Percentiles rank a stretch among this genome's conserved stretches.
Evolutionary conservation across 2,329 filamentous ascomycete genomes (phyloP).

Genomic region (Mollisia scopiformis): DNA sequence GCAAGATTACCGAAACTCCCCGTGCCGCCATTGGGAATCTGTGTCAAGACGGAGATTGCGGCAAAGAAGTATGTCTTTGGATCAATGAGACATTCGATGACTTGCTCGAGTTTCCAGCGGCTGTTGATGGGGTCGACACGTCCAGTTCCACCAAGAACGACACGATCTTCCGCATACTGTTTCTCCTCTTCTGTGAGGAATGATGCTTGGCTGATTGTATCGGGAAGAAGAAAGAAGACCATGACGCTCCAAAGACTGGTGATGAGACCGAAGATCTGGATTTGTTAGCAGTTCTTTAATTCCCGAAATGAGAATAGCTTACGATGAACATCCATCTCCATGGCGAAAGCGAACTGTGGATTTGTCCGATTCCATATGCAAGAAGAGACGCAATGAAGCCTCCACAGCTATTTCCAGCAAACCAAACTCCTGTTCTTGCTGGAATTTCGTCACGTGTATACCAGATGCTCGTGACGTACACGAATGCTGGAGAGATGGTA

Average conservation of each 20-base stretch:
- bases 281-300: constrained; percentile 3
- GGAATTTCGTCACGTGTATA: constrained; percentile 57
- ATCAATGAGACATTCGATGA: constrained; percentile 53
- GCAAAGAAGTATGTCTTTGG: constrained; percentile 62
- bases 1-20: constrained; percentile 58
- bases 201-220: constrained; percentile 54
- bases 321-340: constrained; percentile 61
- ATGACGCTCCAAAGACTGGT: constrained; percentile 51
- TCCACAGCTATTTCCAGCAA: constrained; percentile 55
- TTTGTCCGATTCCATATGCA: constrained; percentile 59
- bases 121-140: constrained; percentile 51
- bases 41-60: constrained; percentile 52
- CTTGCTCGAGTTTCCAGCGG: constrained; percentile 49
- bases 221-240: constrained; percentile 52
- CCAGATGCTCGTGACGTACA: constrained; percentile 50
- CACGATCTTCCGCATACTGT: constrained; percentile 47
- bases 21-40: constrained; percentile 64
- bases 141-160: constrained; percentile 54
- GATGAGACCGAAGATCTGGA: constrained; percentile 47
- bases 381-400: constrained; percentile 54
- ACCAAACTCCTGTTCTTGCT: constrained; percentile 61
- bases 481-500: constrained; percentile 55
- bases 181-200: constrained; percentile 59
- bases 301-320: background rate
- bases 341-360: constrained; percentile 47